Percentiles rank a stretch among this genome's conserved stretches.
phyloP scores from a whole-genome alignment of 2,329 filamentous ascomycete genomes.

The Albophoma yamanashiensis region DNA sequence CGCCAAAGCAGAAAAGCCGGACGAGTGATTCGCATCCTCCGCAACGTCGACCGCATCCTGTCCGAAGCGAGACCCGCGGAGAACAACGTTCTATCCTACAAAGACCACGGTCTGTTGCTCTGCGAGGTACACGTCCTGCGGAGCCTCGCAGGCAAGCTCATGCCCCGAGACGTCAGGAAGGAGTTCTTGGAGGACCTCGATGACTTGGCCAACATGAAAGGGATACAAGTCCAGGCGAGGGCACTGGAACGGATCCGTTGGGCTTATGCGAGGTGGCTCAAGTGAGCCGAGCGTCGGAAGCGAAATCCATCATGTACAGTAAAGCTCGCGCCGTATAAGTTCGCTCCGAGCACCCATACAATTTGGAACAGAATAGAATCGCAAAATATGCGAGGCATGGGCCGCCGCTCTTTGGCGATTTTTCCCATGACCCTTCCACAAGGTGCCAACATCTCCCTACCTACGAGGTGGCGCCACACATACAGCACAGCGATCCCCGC shows the following conservation, averaged over 20 bases:
- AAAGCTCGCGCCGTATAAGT: background rate
- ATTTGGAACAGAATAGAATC: background rate
- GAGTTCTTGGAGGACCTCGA: slow-evolving; percentile 85
- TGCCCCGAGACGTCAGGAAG: slow-evolving; percentile 64
- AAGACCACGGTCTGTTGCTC: slow-evolving; percentile 81
- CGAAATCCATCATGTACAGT: background rate
- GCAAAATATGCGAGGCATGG: background rate
- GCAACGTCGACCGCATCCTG: slow-evolving; percentile 79
- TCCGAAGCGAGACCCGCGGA: slow-evolving; percentile 58
- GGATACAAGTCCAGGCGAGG: slow-evolving; percentile 65
- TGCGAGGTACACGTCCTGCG: slow-evolving; percentile 83
- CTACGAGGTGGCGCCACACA: background rate
- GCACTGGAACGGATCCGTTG: slow-evolving; percentile 79
- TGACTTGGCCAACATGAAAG: slow-evolving; percentile 75
- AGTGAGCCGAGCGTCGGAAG: slow-evolving; percentile 11
- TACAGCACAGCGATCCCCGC: background rate
- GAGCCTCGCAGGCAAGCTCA: slow-evolving; percentile 43
- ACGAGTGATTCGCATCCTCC: slow-evolving; percentile 64
- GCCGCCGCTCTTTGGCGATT: background rate
- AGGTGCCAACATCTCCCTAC: background rate
- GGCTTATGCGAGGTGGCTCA: slow-evolving; percentile 75
- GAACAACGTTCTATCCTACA: slow-evolving; percentile 72
- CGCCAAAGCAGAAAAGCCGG: slow-evolving; percentile 54
- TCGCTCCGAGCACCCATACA: background rate
- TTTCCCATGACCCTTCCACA: background rate